phyloP scores from a whole-genome alignment of 2,329 filamentous ascomycete species.

The Talaromyces sp. region DNA sequence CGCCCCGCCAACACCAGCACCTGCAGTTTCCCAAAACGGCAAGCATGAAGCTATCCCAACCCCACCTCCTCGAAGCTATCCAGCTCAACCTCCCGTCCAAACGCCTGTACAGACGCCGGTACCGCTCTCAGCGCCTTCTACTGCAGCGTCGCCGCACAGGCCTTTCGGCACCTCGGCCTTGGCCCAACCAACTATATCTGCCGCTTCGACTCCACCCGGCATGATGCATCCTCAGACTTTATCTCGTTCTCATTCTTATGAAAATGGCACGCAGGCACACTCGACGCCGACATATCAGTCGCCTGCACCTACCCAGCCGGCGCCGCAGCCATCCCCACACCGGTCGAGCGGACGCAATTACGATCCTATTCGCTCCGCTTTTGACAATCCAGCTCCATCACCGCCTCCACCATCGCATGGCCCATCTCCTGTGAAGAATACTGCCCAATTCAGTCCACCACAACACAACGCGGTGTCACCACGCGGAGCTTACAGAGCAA shows the following conservation, averaged over 20 bases:
- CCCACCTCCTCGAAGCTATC: slow-evolving; percentile 28
- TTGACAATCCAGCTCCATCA: slow-evolving; percentile 35
- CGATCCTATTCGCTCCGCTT: slow-evolving; percentile 80
- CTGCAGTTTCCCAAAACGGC: slow-evolving; percentile 24
- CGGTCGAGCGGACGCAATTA: slow-evolving; percentile 76
- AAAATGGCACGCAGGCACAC: slow-evolving; percentile 12
- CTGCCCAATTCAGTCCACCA: slow-evolving; percentile 35
- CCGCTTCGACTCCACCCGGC: slow-evolving; percentile 1
- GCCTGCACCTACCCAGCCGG: slow-evolving; percentile 13
- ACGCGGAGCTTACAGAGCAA: slow-evolving; percentile 60
- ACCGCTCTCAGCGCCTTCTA: neutral
- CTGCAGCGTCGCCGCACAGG: neutral
- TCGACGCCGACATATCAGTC: slow-evolving; percentile 15
- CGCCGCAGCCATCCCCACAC: slow-evolving; percentile 34
- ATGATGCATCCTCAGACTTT: slow-evolving; percentile 8
- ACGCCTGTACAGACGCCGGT: slow-evolving; percentile 15
- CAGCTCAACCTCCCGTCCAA: slow-evolving; percentile 15
- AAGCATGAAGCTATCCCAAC: slow-evolving; percentile 35
- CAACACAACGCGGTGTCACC: slow-evolving; percentile 41
- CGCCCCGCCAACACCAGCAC: slow-evolving; percentile 2
- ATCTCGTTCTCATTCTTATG: slow-evolving; percentile 9
- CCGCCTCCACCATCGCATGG: slow-evolving; percentile 33
- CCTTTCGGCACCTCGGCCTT: neutral
- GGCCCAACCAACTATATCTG: neutral
- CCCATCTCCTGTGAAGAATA: slow-evolving; percentile 46